Base-by-base conservation (phyloP, 1,284 basidiomycete species). In the Sanghuangporus sanghuang region DNA sequence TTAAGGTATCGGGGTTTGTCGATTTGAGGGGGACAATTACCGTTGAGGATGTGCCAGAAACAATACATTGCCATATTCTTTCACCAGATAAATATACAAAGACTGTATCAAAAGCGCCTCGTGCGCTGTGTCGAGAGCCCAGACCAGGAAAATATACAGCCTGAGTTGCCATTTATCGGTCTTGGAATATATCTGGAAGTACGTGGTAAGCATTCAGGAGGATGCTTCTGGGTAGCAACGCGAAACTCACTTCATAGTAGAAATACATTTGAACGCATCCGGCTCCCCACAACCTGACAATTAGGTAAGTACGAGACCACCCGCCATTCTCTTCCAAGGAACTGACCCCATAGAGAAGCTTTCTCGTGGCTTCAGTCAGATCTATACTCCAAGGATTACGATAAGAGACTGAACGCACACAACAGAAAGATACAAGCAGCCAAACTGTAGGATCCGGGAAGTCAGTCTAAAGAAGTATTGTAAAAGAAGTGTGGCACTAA, bases 121-220 rank as follows among this genome's bases (percentile, higher is more conserved):
- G 40, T 65, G 64, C 7, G 40, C 46, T n/a, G 61, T 63, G 39
- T 65, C 64, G 21, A 65, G 49, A 6, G 32, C 36, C 59, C 64
- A 62, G 6, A 36, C 38, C 12, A 53, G n/a, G 27, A 64, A 16
- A 27, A 61, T 38, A 32, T 49, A 60, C 14, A 60, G 9, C 23
- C 39, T 53, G 4, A 60, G 32, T 21, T 14, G 32, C 27, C 46
- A 40, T 21, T 50, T 60, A 14, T 60, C 59, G 11, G 44, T 60
- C 38, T 52, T 40, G 27, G 12, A 50, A 36, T 60, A 52, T 53
- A 52, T 60, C 59, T 60, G 21, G 5, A 32, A 32, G 27, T 32
- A 32, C 23, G 23, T 9, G 35, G 46, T 27, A 21, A 52, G 35
- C 3, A 32, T 32, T 32, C 27, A 4, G 27, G 16, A n/a, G 32